Evolutionary conservation across 164 flowering plant genomes (phyloP), one percentile per base, ranked within the genome.

Genomic region (Tetrastigma voinierianum): DNA sequence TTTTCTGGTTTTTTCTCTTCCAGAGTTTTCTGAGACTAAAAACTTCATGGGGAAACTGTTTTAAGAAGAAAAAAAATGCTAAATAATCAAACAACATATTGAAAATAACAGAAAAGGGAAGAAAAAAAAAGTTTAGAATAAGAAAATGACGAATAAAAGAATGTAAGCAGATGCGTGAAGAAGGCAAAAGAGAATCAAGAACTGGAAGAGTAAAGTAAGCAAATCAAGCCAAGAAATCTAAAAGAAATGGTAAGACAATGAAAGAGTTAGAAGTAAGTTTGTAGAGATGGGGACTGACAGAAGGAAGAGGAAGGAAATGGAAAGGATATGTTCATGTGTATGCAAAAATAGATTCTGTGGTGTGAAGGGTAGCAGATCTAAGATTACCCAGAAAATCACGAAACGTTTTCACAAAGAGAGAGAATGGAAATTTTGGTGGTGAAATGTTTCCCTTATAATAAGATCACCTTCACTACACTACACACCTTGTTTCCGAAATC

Each of bases 401-500:
- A 49, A 49, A 49, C 15, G 52, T 49, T 49, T 49, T 32, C 40
- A 32, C 40, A 32, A n/a, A n/a, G n/a, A 13, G n/a, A 49, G 52
- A n/a, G 52, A 49, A n/a, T 49, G 52, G 15, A 49, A n/a, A 49
- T 14, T 56, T 25, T 53, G 46, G 54, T 15, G 54, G 15, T 43
- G 18, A 23, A 56, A 66, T 3, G 6, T 47, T 47, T 51, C 8
- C 20, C 43, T 57, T 6, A 51, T 56, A 13, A 51, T 56, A 13
- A 6, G 47, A 32, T 14, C 11, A 11, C n/a, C 8, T n/a, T n/a
- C n/a, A n/a, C n/a, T n/a, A n/a, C n/a, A n/a, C n/a, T 10, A 70
- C 77, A 66, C 64, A 69, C 77, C 77, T 74, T 60, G 32, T 59
- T 49, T 54, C 23, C 51, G 32, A 51, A 59, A 55, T 70, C 67